phyloP scores from a whole-genome alignment of 768 basidiomycete genomes.

The Leccinum variicolor region DNA sequence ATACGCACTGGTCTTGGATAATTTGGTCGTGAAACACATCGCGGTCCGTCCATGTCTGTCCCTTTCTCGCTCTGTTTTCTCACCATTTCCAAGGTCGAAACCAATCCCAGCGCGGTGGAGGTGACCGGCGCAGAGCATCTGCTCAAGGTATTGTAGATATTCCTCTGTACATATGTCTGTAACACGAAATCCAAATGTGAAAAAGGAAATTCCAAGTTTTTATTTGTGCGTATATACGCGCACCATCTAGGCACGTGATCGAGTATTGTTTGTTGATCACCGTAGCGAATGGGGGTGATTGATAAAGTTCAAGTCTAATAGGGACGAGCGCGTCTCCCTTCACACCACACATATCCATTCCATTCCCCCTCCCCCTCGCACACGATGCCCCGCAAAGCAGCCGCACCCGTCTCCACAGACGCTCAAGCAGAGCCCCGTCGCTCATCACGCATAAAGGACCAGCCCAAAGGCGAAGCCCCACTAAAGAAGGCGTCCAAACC shows the following conservation, averaged over 20 bases:
- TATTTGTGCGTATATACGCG: conserved; percentile 33
- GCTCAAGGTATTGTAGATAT: conserved; percentile 13
- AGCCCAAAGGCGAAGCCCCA: conserved; percentile 50
- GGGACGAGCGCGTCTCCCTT: conserved; percentile 32
- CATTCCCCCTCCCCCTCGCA: background rate
- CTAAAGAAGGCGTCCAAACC: conserved; percentile 67
- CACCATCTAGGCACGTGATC: conserved; percentile 28
- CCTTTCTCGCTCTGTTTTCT: background rate
- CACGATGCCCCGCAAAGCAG: conserved; percentile 71
- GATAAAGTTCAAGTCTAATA: conserved; percentile 34
- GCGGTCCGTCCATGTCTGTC: conserved; percentile 38
- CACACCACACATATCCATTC: conserved; percentile 4
- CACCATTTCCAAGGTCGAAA: conserved; percentile 10
- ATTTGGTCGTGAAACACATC: conserved; percentile 67
- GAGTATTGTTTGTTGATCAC: conserved; percentile 35
- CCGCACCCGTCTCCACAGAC: conserved; percentile 39
- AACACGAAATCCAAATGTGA: background rate
- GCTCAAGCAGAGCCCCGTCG: conserved; percentile 54
- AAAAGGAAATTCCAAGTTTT: background rate
- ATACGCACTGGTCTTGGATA: conserved; percentile 64
- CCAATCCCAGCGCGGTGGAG: background rate
- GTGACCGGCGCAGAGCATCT: conserved; percentile 14
- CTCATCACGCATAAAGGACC: conserved; percentile 72
- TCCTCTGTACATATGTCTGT: background rate
- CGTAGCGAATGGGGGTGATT: conserved; percentile 10